Evolutionary conservation across 768 basidiomycete genomes (phyloP), one percentile per base, ranked within the genome.

Genomic region (Lactarius hatsudake): DNA sequence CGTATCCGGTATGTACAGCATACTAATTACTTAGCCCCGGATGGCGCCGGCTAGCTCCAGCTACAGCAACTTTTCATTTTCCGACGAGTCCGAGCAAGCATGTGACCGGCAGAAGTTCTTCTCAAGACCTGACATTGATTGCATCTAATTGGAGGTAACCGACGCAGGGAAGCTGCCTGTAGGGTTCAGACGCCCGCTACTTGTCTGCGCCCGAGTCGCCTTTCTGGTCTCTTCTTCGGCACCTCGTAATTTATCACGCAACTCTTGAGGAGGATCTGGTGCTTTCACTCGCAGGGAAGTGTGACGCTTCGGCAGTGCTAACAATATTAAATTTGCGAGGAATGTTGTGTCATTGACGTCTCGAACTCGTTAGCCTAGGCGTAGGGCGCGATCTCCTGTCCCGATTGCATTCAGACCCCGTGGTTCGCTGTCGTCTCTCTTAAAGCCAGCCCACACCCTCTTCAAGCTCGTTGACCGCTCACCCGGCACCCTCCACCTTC

Each of bases 301-400:
- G 23, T 53, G 26, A 13, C 10, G 23, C 48, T 23, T 15, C 12
- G 48, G 10, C n/a, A 23, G 10, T 48, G 10, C 36, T 0, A 40
- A 40, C 5, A 40, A 40, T 40, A 40, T 36, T 36, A 40, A 40
- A 15, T 15, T 13, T 23, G 51, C 36, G 6, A 65, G 13, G 64
- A 59, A 65, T 65, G 57, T 1, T 64, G 34, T 18, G n/a, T 63
- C 40, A 18, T 10, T 32, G 20, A 40, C 58, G 23, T 38, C 12
- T 32, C 13, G 15, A 12, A 48, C 12, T 15, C 5, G 12, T 15
- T 26, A 23, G n/a, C 56, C 43, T 58, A 32, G 55, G 32, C 64
- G 57, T 6, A 59, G 38, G 23, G 64, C 63, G 63, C 34, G 63
- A 64, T 53, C 57, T 10, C 2, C 15, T 34, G 12, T n/a, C n/a